Base-by-base conservation (phyloP, 2,329 filamentous ascomycete genomes). In the Alternaria arborescens region DNA sequence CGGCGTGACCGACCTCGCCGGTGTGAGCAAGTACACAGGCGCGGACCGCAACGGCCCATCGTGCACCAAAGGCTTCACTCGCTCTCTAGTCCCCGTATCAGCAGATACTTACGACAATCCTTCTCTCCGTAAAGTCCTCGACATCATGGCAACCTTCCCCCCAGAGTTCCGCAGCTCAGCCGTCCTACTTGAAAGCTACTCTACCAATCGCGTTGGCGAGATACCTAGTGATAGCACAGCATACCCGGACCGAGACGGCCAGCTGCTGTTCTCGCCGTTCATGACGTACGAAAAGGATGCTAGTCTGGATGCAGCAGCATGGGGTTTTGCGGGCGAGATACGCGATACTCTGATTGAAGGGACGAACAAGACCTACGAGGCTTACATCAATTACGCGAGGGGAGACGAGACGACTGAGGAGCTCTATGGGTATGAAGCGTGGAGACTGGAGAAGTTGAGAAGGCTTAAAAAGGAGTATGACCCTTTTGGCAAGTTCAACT, bases 341-440 rank as follows among this genome's bases (percentile, higher is more conserved):
- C 42, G 68, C 16, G 46, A 50, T 6, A 36, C 60, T 10, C 51
- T 71, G 36, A 41, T 66, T 1, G 26, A 66, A 12, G 65, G 63
- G 3, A 64, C 60, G 12, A 64, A 56, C 0, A 55, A 58, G 36
- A 55, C 44, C 2, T 30, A 64, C 20, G 50, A 46, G 7, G 66
- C 71, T 4, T 79, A 79, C 57, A 67, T 78, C 7, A 78, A 79
- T 52, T 79, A 78, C 56, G 71, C 71, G 3, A 62, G 60, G 18
- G 71, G 71, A 1, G 70, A 72, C n/a, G 74, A 77, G 40, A 65
- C 65, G 22, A 53, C 71, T 4, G 67, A 76, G 58, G 66, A 61
- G 0, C 16, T 77, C 14, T 80, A 79, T 58, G 78, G 77, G 11
- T 70, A 71, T 54, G 75, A 79, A 40, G 10, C 60, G 8, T 77